Evolutionary conservation across 2,329 filamentous ascomycete genomes (phyloP).

Genomic region (Colletotrichum lini): DNA sequence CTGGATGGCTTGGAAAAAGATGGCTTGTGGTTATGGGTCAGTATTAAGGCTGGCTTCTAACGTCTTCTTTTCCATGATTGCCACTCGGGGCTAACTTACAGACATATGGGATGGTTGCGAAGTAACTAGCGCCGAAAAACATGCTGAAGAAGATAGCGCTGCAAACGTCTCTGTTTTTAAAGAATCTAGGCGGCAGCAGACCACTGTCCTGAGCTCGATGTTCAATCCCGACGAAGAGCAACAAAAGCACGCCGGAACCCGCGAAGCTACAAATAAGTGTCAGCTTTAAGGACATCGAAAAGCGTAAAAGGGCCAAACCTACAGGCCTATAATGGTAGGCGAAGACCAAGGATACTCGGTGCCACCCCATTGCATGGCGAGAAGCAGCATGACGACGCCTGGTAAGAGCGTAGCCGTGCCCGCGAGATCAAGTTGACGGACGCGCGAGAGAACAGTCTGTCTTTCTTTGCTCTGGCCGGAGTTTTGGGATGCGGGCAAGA

Average conservation of each 20-base stretch:
- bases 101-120: background rate
- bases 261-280: background rate
- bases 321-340: background rate
- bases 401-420: background rate
- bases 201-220: background rate
- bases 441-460: background rate
- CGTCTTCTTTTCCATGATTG: background rate
- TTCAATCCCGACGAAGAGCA: background rate
- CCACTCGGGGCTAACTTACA: background rate
- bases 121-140: background rate
- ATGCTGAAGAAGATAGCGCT: background rate
- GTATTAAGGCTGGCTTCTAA: background rate
- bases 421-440: background rate
- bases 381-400: background rate
- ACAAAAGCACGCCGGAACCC: background rate
- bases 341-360: background rate
- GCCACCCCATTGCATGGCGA: background rate
- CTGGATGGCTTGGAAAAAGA: background rate
- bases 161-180: background rate
- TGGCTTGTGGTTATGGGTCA: background rate
- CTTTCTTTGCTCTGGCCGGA: background rate
- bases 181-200: background rate
- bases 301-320: background rate
- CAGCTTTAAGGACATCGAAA: too few species aligned
- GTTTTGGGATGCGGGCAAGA: background rate